Evolutionary conservation across 805 yeast species (phyloP).

Genomic region (Cyberlindnera americana): DNA sequence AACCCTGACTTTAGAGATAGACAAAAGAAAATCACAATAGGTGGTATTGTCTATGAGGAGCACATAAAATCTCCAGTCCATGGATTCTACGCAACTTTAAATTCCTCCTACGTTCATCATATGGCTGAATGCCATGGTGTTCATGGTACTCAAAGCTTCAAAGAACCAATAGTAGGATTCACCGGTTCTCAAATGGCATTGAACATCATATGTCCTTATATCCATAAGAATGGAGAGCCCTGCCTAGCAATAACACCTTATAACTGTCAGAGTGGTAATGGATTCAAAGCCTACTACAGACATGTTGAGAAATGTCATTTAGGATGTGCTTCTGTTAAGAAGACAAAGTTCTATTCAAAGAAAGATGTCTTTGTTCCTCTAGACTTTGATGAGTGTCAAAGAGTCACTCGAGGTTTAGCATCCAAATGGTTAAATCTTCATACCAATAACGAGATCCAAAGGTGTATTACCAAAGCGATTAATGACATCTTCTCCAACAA

Average conservation of each 20-base stretch:
- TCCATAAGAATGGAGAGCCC: not conserved
- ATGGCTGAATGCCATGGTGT: conserved; percentile 18
- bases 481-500: too few relatives aligned
- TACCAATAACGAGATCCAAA: not conserved
- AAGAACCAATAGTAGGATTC: conserved; percentile 7
- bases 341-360: not conserved
- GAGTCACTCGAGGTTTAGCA: not conserved
- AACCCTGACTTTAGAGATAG: not conserved
- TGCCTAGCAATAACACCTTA: conserved; percentile 1
- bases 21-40: conserved; percentile 3
- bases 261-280: conserved; percentile 1
- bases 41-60: conserved; percentile 1
- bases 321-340: not conserved
- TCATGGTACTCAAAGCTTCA: not conserved
- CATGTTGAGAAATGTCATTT: conserved; percentile 5
- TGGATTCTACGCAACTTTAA: conserved; percentile 15
- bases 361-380: conserved; percentile 2
- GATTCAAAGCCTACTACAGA: conserved; percentile 11
- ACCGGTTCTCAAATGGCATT: not conserved
- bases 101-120: conserved; percentile 14
- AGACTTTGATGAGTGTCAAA: not conserved
- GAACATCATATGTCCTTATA: conserved; percentile 7
- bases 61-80: conserved; percentile 1
- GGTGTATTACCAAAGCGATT: not conserved
- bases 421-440: not conserved